A percentile compares a stretch with the other conserved stretches of the same genome.
These are phyloP conservation scores for Psidium friedrichsthalianum DNA, from an alignment of 345 rosid species.

Conservation along the genomic window DNA sequence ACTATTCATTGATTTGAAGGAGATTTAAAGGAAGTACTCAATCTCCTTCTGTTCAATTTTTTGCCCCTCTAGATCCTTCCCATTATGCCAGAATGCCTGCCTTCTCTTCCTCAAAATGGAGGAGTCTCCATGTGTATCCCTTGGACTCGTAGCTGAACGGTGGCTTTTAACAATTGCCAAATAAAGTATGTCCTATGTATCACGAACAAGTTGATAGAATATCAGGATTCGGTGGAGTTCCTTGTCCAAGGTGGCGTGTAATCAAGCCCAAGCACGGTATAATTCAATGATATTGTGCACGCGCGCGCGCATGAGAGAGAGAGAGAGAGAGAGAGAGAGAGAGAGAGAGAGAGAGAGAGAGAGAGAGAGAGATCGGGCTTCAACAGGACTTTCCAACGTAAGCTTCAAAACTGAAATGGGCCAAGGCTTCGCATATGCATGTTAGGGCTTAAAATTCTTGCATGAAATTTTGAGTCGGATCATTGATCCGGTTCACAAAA, in stretches of 20 bases:
- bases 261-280: background rate
- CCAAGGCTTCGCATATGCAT: background rate
- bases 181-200: background rate
- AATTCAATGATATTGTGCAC: background rate
- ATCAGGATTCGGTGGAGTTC: background rate
- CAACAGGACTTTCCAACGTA: background rate
- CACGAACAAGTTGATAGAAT: too few species aligned
- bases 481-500: too few species aligned
- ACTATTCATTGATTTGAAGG: background rate
- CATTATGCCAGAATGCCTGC: background rate
- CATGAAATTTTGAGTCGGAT: too few species aligned
- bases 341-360: too few species aligned
- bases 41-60: background rate
- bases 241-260: background rate
- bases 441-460: too few species aligned
- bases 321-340: background rate
- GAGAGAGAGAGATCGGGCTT: too few species aligned
- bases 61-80: background rate
- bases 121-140: background rate
- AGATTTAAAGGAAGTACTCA: background rate
- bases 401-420: background rate
- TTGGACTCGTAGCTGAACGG: background rate
- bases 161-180: background rate
- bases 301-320: too few species aligned
- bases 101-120: background rate